Percentiles rank a stretch among this genome's conserved stretches.
These are phyloP conservation scores for Malus fusca DNA, from an alignment of 306 rosid species.

Conservation along the genomic window DNA sequence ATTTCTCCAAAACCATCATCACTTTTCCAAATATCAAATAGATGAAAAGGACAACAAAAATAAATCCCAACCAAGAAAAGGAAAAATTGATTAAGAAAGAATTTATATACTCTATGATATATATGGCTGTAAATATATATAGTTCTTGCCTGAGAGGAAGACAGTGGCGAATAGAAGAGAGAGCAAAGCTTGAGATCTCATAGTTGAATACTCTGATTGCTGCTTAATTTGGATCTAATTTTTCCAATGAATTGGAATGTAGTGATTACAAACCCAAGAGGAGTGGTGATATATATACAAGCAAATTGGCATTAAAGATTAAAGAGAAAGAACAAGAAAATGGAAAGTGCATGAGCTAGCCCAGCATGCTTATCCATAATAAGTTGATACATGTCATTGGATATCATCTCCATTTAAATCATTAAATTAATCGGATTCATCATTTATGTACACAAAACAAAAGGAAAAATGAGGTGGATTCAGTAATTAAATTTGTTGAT, in stretches of 20 bases:
- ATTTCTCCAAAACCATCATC: too few relatives aligned
- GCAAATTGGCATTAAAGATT: not conserved
- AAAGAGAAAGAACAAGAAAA: not conserved
- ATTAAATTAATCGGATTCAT: too few relatives aligned
- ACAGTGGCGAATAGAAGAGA: not conserved
- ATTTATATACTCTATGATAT: not conserved
- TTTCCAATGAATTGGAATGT: not conserved
- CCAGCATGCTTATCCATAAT: not conserved
- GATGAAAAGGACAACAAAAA: too few relatives aligned
- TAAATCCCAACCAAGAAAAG: too few relatives aligned
- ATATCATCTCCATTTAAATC: not conserved
- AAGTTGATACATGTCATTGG: not conserved
- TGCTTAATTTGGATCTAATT: not conserved
- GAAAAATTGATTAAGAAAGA: not conserved
- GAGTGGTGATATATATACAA: not conserved
- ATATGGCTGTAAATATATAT: too few relatives aligned
- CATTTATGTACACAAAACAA: not conserved
- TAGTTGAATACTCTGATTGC: not conserved
- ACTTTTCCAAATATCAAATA: too few relatives aligned
- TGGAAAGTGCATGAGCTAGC: not conserved
- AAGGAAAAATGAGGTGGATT: not conserved
- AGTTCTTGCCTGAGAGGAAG: not conserved
- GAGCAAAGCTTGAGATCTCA: slow-evolving; percentile 3
- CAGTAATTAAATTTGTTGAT: not conserved
- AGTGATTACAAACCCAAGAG: not conserved